A percentile compares a stretch with the other conserved stretches of the same genome.
Conservation (phyloP, 202 grass and related monocot genomes). For the Schoenoplectus tabernaemontani region DNA sequence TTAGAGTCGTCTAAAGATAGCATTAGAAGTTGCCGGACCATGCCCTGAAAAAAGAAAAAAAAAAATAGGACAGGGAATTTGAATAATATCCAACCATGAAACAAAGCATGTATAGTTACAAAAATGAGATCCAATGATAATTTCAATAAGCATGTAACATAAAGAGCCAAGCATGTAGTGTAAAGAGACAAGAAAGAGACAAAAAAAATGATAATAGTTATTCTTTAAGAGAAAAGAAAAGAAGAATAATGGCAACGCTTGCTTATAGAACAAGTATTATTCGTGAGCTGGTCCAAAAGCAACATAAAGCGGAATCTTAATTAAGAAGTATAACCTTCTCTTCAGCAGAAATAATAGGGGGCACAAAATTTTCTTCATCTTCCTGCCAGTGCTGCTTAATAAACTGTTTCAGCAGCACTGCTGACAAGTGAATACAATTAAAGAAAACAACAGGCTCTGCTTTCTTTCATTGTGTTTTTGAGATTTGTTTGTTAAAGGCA, state of each 20-base stretch:
- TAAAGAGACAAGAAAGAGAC: neutral
- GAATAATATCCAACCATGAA: neutral
- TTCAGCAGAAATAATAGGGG: constrained; percentile 56
- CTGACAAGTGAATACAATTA: constrained; percentile 66
- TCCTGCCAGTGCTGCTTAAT: constrained; percentile 97
- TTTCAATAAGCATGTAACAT: neutral
- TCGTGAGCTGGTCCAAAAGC: neutral
- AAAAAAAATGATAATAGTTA: neutral
- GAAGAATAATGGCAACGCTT: neutral
- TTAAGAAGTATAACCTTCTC: constrained; percentile 58
- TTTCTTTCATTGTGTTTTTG: neutral
- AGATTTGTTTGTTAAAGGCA: neutral
- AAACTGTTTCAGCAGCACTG: constrained; percentile 94
- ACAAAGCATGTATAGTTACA: neutral
- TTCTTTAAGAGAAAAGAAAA: neutral
- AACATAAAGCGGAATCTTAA: neutral
- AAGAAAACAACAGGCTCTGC: constrained; percentile 25
- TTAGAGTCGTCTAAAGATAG: constrained; percentile 71
- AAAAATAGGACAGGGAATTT: neutral
- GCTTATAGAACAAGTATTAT: neutral
- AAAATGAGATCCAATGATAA: neutral
- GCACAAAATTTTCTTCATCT: constrained; percentile 82
- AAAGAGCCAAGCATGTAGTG: neutral
- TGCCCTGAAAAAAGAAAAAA: constrained; percentile 34
- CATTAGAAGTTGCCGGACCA: constrained; percentile 75